These are phyloP conservation scores for Epicoccum nigrum DNA, from an alignment of 2,329 filamentous ascomycete species.

Conservation along the genomic window DNA sequence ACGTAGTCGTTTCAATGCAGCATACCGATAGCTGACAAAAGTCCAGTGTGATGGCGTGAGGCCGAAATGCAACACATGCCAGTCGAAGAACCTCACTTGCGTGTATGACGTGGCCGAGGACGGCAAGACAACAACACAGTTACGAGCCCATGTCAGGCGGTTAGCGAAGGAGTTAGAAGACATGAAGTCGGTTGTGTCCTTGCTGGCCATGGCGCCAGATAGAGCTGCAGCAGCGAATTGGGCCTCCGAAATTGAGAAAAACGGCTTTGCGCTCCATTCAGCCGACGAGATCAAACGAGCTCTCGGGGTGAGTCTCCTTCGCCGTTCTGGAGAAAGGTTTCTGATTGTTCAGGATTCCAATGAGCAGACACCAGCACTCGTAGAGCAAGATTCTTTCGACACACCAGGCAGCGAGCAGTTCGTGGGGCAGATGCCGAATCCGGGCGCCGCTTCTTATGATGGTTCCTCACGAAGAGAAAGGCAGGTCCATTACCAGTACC, in stretches of 20 bases:
- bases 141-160: slow-evolving; percentile 46
- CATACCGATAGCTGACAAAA: slow-evolving; percentile 15
- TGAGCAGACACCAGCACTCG: slow-evolving; percentile 25
- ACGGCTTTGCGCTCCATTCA: slow-evolving; percentile 47
- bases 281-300: slow-evolving; percentile 46
- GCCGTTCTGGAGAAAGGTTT: neutral
- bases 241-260: slow-evolving; percentile 46
- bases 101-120: slow-evolving; percentile 49
- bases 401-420: slow-evolving; percentile 37
- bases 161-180: slow-evolving; percentile 48
- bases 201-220: slow-evolving; percentile 44
- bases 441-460: slow-evolving; percentile 41
- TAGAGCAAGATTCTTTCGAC: slow-evolving; percentile 35
- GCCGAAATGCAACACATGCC: slow-evolving; percentile 49
- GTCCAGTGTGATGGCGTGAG: slow-evolving; percentile 46
- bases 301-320: slow-evolving; percentile 36
- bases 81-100: slow-evolving; percentile 46
- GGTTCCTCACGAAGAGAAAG: slow-evolving; percentile 43
- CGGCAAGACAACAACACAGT: slow-evolving; percentile 47
- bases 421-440: slow-evolving; percentile 26
- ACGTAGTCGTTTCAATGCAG: neutral
- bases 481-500: slow-evolving; percentile 23
- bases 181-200: slow-evolving; percentile 46
- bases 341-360: slow-evolving; percentile 33
- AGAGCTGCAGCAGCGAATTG: slow-evolving; percentile 43